Evolutionary conservation across 1,284 basidiomycete genomes (phyloP).

Genomic region (Cryptococcus sp.): DNA sequence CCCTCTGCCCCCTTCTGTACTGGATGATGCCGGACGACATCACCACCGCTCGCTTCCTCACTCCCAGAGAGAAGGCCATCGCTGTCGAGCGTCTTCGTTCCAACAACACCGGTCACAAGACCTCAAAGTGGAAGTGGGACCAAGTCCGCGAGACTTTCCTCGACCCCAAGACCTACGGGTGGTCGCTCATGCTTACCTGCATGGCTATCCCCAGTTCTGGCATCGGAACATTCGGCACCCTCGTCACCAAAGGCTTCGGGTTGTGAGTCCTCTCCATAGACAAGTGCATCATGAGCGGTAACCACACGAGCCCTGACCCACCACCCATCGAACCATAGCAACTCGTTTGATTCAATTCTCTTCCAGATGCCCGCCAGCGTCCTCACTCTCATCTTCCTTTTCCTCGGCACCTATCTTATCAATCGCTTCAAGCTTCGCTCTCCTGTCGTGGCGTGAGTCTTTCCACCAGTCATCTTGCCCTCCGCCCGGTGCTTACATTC

Average conservation of each 20-base stretch:
- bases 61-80: constrained; percentile 21
- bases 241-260: constrained; percentile 25
- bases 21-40: constrained; percentile 24
- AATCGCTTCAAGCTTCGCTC: too few species aligned
- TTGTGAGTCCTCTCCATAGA: too few species aligned
- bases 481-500: too few species aligned
- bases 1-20: constrained; percentile 13
- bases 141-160: constrained; percentile 10
- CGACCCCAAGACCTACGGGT: constrained; percentile 26
- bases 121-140: constrained; percentile 21
- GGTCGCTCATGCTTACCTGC: constrained; percentile 17
- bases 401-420: too few species aligned
- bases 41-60: constrained; percentile 18
- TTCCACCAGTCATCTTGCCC: too few species aligned
- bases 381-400: too few species aligned
- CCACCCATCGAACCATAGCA: too few species aligned
- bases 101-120: constrained; percentile 29
- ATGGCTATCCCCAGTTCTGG: constrained; percentile 27
- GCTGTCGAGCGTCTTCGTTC: constrained; percentile 20
- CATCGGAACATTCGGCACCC: constrained; percentile 27
- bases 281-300: too few species aligned
- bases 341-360: too few species aligned
- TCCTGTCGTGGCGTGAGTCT: too few species aligned
- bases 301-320: too few species aligned
- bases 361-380: neutral